A percentile compares a stretch with the other conserved stretches of the same genome.
Evolutionary conservation across 2,329 filamentous ascomycete genomes (phyloP).

Genomic region (Fusarium temperatum): DNA sequence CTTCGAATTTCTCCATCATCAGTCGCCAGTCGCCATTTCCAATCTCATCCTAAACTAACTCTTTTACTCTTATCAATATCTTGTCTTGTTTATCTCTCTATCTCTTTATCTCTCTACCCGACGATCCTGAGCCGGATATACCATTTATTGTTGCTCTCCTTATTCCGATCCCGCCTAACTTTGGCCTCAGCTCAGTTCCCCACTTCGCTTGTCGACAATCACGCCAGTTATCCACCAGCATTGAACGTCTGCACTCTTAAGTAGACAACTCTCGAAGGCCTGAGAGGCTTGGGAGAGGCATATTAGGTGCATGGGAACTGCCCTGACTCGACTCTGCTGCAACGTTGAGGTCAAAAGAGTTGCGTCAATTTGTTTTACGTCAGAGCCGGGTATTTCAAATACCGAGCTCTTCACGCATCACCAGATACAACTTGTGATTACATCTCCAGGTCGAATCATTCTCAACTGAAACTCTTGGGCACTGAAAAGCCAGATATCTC

Average conservation of each 20-base stretch:
- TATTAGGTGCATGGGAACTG: background rate
- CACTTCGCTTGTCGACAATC: conserved; percentile 33
- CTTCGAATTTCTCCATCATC: conserved; percentile 2
- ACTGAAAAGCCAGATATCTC: background rate
- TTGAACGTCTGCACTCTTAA: conserved; percentile 5
- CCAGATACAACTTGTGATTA: conserved; percentile 16
- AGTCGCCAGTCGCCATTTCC: background rate
- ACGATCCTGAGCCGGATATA: background rate
- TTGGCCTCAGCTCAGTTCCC: conserved; percentile 20
- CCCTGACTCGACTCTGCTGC: background rate
- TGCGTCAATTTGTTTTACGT: conserved; percentile 1
- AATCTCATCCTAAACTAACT: background rate
- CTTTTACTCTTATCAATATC: background rate
- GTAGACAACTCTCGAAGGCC: background rate
- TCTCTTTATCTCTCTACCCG: background rate
- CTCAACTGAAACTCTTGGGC: background rate
- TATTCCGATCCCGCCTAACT: conserved; percentile 5
- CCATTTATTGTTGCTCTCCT: conserved; percentile 5
- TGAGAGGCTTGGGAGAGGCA: background rate
- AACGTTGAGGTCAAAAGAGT: background rate
- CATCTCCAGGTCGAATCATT: conserved; percentile 11
- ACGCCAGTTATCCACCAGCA: conserved; percentile 23
- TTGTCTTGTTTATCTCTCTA: background rate
- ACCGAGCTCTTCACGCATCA: conserved; percentile 15
- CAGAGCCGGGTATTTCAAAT: background rate